Percentiles rank a stretch among this genome's conserved stretches.
phyloP scores from a whole-genome alignment of 1,284 basidiomycete genomes.

The Ceratobasidium sp. region DNA sequence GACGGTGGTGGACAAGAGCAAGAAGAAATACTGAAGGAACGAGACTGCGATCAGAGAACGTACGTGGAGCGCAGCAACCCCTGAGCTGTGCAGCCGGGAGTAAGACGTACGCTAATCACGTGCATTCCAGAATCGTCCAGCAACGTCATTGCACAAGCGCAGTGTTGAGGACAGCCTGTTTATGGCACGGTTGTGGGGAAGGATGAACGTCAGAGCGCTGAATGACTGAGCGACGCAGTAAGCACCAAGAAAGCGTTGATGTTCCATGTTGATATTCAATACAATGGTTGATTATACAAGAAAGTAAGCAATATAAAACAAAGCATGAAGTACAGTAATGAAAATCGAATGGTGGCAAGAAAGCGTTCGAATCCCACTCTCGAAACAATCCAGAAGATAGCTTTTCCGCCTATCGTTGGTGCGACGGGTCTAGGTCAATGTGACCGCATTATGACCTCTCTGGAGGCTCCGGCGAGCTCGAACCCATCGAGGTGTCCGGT shows the following conservation, averaged over 20 bases:
- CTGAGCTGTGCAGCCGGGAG: conserved; percentile 10
- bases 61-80: conserved; percentile 25
- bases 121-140: conserved; percentile 12
- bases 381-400: not conserved
- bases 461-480: conserved; percentile 29
- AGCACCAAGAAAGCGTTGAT: not conserved
- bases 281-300: conserved; percentile 20
- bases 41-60: conserved; percentile 26
- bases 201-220: no score
- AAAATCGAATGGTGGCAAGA: not conserved
- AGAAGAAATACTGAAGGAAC: conserved; percentile 15
- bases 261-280: conserved; percentile 10
- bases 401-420: no score
- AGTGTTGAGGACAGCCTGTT: no score
- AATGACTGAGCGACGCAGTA: no score
- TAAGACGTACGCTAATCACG: conserved; percentile 6
- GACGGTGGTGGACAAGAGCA: not conserved
- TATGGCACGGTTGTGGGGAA: no score
- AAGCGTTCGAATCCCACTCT: not conserved
- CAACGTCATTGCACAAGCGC: not conserved
- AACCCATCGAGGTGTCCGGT: conserved; percentile 38
- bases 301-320: conserved; percentile 26
- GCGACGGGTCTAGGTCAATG: no score
- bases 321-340: conserved; percentile 5
- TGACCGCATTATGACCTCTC: not conserved